Percentiles rank a stretch among this genome's conserved stretches.
Conservation (phyloP, 768 basidiomycete species). For the Mycena alexandri region DNA sequence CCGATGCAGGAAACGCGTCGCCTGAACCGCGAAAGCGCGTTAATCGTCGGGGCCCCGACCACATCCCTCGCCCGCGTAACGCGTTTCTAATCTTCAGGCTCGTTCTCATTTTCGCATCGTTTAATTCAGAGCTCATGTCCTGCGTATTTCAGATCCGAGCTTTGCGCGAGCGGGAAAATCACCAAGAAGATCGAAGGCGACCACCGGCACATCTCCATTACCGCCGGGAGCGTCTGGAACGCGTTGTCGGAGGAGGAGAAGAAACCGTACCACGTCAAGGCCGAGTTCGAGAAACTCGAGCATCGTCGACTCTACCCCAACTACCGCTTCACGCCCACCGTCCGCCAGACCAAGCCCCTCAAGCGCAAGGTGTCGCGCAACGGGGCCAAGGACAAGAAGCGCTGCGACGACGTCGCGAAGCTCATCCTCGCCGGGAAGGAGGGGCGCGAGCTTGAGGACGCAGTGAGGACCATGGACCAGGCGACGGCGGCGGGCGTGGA, state of each 20-base stretch:
- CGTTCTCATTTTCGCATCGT: slow-evolving; percentile 60
- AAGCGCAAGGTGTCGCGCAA: slow-evolving; percentile 69
- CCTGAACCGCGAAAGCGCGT: slow-evolving; percentile 36
- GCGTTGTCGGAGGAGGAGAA: slow-evolving; percentile 64
- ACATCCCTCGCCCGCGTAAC: slow-evolving; percentile 85
- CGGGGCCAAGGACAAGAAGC: slow-evolving; percentile 58
- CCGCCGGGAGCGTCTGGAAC: slow-evolving; percentile 69
- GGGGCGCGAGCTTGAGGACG: slow-evolving; percentile 61
- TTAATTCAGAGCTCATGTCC: slow-evolving; percentile 44
- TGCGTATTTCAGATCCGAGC: slow-evolving; percentile 53
- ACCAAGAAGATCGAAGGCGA: slow-evolving; percentile 64
- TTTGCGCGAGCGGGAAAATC: slow-evolving; percentile 66
- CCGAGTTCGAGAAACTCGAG: slow-evolving; percentile 63
- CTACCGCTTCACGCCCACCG: slow-evolving; percentile 66
- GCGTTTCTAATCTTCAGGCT: slow-evolving; percentile 83
- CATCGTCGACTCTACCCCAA: slow-evolving; percentile 64
- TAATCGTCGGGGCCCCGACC: slow-evolving; percentile 46
- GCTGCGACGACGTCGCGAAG: slow-evolving; percentile 64
- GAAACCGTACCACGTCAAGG: slow-evolving; percentile 62
- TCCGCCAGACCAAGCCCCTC: slow-evolving; percentile 57
- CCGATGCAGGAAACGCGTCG: neutral
- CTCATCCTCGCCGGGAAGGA: slow-evolving; percentile 63
- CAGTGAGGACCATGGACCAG: slow-evolving; percentile 53
- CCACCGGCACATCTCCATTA: slow-evolving; percentile 69
- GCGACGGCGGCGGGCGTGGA: slow-evolving; percentile 14